Evolutionary conservation across 129 eudicot genomes (phyloP).

Genomic region (Saposhnikovia divaricata): DNA sequence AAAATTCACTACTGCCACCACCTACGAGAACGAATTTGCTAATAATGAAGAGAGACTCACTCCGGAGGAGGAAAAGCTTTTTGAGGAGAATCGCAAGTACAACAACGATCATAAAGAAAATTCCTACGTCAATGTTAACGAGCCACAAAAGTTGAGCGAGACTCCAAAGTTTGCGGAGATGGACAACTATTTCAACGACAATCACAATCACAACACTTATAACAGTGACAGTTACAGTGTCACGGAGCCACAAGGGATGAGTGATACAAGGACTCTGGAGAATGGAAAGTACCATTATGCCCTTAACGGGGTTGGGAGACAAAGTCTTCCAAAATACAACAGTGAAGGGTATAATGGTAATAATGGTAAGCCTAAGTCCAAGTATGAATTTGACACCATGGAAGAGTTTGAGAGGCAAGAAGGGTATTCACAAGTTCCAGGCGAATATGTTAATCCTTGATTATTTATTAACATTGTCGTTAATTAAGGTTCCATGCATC

Average conservation of each 20-base stretch:
- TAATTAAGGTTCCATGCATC: not conserved
- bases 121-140: not conserved
- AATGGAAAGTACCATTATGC: conserved; percentile 37
- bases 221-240: conserved; percentile 5
- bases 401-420: conserved; percentile 66
- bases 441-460: conserved; percentile 11
- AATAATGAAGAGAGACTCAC: not conserved
- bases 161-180: not conserved
- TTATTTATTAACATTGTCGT: not conserved
- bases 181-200: conserved; percentile 8
- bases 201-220: conserved; percentile 15
- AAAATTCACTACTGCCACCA: not conserved
- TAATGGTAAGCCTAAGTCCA: conserved; percentile 21
- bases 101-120: not conserved
- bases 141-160: not conserved
- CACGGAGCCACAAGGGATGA: conserved; percentile 44
- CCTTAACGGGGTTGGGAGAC: conserved; percentile 15
- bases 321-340: not conserved
- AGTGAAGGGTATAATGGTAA: conserved; percentile 32
- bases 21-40: conserved; percentile 18
- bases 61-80: not conserved
- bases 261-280: conserved; percentile 54
- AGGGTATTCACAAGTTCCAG: conserved; percentile 22
- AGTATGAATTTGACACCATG: conserved; percentile 63
- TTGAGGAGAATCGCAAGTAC: not conserved